phyloP scores from a whole-genome alignment of 768 basidiomycete genomes.

The Mycena crocata region DNA sequence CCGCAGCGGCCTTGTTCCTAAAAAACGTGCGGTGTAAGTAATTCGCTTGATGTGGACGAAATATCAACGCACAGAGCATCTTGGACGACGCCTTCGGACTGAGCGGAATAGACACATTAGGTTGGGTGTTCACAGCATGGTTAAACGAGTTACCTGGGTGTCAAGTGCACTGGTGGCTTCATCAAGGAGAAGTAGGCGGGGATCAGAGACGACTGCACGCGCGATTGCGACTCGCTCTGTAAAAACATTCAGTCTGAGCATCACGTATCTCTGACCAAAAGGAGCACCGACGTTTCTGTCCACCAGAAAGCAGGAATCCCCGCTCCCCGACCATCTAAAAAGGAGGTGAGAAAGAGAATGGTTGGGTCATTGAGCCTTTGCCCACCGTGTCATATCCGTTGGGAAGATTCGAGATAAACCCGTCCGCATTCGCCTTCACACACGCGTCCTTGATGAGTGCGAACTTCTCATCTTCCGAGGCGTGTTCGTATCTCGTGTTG shows the following conservation, averaged over 20 bases:
- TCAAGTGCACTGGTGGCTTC: slow-evolving; percentile 91
- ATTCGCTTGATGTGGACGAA: not conserved
- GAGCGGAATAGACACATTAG: not conserved
- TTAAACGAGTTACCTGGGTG: slow-evolving; percentile 57
- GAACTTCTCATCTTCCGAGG: slow-evolving; percentile 79
- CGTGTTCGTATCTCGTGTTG: slow-evolving; percentile 73
- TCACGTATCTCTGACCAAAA: not conserved
- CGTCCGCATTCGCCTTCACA: slow-evolving; percentile 89
- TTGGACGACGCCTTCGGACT: slow-evolving; percentile 86
- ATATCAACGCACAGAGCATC: slow-evolving; percentile 65
- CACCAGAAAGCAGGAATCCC: slow-evolving; percentile 86
- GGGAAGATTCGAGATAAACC: slow-evolving; percentile 86
- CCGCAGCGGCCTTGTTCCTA: slow-evolving; percentile 75
- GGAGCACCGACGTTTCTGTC: slow-evolving; percentile 69
- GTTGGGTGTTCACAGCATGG: too few species aligned
- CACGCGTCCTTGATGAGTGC: slow-evolving; percentile 85
- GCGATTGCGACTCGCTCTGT: slow-evolving; percentile 90
- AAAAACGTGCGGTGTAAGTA: not conserved
- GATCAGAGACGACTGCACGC: slow-evolving; percentile 89
- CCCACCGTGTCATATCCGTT: slow-evolving; percentile 78
- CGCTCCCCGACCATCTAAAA: slow-evolving; percentile 82
- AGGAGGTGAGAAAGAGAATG: not conserved
- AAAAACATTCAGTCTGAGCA: slow-evolving; percentile 58
- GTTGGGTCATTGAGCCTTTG: not conserved
- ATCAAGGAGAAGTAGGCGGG: slow-evolving; percentile 86